Evolutionary conservation across 1,284 basidiomycete species (phyloP).

Genomic region (Cutaneotrichosporon arboriforme): DNA sequence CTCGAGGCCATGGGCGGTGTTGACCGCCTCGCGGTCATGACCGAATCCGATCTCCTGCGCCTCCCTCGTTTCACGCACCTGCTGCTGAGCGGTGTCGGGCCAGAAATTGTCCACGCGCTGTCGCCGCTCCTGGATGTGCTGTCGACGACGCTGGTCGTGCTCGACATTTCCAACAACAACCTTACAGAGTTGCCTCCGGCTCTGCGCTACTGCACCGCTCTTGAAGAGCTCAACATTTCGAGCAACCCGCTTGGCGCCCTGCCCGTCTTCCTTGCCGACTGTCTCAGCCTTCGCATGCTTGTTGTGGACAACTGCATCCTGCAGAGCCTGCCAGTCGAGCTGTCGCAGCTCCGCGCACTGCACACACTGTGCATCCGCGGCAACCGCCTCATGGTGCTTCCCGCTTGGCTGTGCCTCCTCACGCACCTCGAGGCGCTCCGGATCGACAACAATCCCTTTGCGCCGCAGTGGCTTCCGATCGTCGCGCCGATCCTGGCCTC

Average conservation of each 20-base stretch:
- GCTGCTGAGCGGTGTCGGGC: slow-evolving; percentile 67
- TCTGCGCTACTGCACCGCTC: slow-evolving; percentile 65
- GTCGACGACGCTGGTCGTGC: slow-evolving; percentile 67
- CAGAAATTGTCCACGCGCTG: slow-evolving; percentile 65
- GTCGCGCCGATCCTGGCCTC: slow-evolving; percentile 59
- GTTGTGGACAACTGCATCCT: slow-evolving; percentile 84
- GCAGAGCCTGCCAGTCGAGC: slow-evolving; percentile 62
- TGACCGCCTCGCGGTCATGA: slow-evolving; percentile 20
- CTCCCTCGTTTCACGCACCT: slow-evolving; percentile 77
- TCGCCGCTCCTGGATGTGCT: slow-evolving; percentile 64
- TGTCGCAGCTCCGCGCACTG: slow-evolving; percentile 64
- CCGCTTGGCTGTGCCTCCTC: slow-evolving; percentile 86
- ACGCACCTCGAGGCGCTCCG: slow-evolving; percentile 75
- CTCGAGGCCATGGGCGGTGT: slow-evolving; percentile 42
- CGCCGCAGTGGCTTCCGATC: slow-evolving; percentile 81
- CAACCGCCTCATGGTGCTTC: slow-evolving; percentile 83
- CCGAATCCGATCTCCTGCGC: slow-evolving; percentile 15
- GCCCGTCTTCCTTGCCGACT: slow-evolving; percentile 71
- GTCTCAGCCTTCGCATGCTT: slow-evolving; percentile 74
- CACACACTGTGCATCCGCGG: slow-evolving; percentile 81
- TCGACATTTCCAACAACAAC: slow-evolving; percentile 84
- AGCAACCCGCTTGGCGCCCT: slow-evolving; percentile 79
- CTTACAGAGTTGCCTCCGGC: slow-evolving; percentile 72
- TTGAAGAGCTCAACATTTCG: slow-evolving; percentile 92
- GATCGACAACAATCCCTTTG: slow-evolving; percentile 90